phyloP scores from a whole-genome alignment of 2,329 filamentous ascomycete species.

The Colletotrichum salicis region DNA sequence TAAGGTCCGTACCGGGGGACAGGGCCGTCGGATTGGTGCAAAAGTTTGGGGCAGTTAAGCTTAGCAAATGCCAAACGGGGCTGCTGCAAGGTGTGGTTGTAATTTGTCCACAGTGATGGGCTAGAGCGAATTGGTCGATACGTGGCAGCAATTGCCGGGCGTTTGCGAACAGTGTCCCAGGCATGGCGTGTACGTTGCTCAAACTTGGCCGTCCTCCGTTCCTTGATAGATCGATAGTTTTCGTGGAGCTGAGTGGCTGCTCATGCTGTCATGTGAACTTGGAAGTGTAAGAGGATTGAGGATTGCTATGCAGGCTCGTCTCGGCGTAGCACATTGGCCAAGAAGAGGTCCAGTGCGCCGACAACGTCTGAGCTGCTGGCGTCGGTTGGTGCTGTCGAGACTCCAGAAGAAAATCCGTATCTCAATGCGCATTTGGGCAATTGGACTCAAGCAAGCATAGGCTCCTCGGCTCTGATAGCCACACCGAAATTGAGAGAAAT shows the following conservation, averaged over 20 bases:
- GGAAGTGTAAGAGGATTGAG: background rate
- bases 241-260: background rate
- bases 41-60: constrained; percentile 29
- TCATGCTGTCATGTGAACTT: background rate
- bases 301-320: background rate
- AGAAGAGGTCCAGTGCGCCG: background rate
- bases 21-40: constrained; percentile 31
- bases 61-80: constrained; percentile 32
- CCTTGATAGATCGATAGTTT: background rate
- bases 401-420: background rate
- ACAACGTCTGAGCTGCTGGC: background rate
- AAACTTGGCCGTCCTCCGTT: background rate
- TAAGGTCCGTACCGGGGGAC: constrained; percentile 26
- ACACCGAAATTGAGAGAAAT: background rate
- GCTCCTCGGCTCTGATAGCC: background rate
- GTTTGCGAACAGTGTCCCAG: background rate
- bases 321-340: background rate
- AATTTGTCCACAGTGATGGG: background rate
- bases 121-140: background rate
- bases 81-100: constrained; percentile 11
- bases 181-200: background rate
- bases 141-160: constrained; percentile 23
- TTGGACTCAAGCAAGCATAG: background rate
- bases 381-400: too few relatives aligned
- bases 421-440: too few relatives aligned